Base-by-base conservation (phyloP, 192 early-diverging fungal genomes). In the Lobosporangium transversale region DNA sequence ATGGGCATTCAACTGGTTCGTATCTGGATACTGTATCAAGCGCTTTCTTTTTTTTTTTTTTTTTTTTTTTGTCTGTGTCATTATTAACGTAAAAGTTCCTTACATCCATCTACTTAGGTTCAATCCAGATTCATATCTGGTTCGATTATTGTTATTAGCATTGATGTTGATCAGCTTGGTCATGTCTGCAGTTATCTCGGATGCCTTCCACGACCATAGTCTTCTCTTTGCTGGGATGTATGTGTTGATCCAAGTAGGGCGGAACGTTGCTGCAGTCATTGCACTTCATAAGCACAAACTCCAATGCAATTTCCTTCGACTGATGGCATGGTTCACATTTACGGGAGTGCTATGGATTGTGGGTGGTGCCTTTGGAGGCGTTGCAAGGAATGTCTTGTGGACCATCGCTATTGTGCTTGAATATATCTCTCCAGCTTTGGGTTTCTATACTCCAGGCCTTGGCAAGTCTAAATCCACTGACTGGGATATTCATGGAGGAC, bases 41-140 rank as follows among this genome's bases (percentile, higher is more conserved):
- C 10, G 29, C 47, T 0, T 12, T 20, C 35, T 17, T 40, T 62
- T 23, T 37, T 53, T 29, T 18, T 15, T 42, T 17, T 27, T 27
- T 40, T 42, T 18, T 23, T 62, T 36, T 12, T 56, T 56, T 23
- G n/a, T n/a, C n/a, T n/a, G 14, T 21, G 11, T 21, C 47, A 43
- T 30, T 33, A n/a, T 44, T 18, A 29, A 4, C 40, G 12, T 26
- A 53, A 53, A 30, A 26, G 30, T 21, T 30, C 29, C 20, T 50
- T 24, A 30, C 3, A 21, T 50, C 14, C 10, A 12, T 43, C 26
- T 10, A 26, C 26, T 9, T 50, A 64, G 70, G 70, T 59, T 73
- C 35, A 73, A 73, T 36, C 70, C 70, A n/a, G 62, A 73, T n/a
- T 73, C 70, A 10, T 73, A 73, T 18, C 56, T 73, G 29, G 70